Base-by-base conservation (phyloP, 768 basidiomycete species). In the Lactarius sp. region DNA sequence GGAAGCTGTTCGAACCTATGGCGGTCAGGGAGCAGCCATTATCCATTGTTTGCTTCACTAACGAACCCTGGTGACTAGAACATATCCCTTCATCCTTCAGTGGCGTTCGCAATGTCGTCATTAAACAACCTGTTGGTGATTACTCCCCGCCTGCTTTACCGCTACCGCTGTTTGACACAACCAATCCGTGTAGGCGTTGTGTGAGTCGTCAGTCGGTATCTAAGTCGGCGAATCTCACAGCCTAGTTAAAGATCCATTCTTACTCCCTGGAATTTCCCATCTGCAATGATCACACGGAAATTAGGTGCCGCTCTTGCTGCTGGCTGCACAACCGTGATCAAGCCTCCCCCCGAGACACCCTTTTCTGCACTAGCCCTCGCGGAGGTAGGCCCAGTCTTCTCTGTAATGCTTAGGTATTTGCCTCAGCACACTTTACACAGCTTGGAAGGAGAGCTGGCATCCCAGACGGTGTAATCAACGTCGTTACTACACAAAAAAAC, bases 281-380 rank as follows among this genome's bases (percentile, higher is more conserved):
- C 90, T 31, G 92, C 93, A 0, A 95, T 95, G 92, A 90, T 93
- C 22, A 89, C 90, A 0, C 87, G 93, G n/a, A 95, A 95, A 74
- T 77, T 94, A 16, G 92, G 85, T 33, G 85, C 92, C 34, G 93
- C 92, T 27, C 82, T 98, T 16, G 96, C 95, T 2, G 94, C 94
- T 16, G 97, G 97, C n/a, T 98, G 96, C 73, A 97, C 96, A 0
- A 82, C 87, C 0, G 94, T 99, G 52, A 86, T 98, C 74, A 98
- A 98, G 70, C 95, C 95, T 1, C 88, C 97, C 0, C 83, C 93
- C 0, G 97, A 99, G 75, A 93, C 97, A 0, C 97, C 97, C 1
- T 97, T 92, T 77, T 93, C 92, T 36, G 85, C 87, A 9, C 82
- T 98, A 12, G 97, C 96, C 5, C 79, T 98, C 22, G 87, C 85